These are phyloP conservation scores for Amanita molliuscula DNA, from an alignment of 768 basidiomycete genomes.

Conservation along the genomic window DNA sequence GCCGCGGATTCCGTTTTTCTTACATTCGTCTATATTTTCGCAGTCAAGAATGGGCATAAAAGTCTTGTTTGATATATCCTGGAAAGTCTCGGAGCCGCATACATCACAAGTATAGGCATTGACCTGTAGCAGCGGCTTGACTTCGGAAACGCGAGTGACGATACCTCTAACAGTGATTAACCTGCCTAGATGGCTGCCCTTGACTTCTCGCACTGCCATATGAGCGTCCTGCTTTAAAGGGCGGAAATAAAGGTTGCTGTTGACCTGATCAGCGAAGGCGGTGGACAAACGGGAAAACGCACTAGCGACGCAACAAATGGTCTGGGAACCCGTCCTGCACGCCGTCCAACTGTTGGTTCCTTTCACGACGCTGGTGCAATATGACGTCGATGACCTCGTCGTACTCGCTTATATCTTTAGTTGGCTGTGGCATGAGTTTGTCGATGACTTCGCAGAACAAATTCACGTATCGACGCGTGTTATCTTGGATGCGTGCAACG, in stretches of 20 bases:
- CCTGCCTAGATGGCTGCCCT: slow-evolving; percentile 76
- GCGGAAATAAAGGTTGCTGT: slow-evolving; percentile 89
- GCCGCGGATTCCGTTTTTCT: slow-evolving; percentile 78
- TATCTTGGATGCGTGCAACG: slow-evolving; percentile 68
- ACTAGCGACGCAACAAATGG: slow-evolving; percentile 93
- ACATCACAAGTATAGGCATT: slow-evolving; percentile 98
- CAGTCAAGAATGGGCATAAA: slow-evolving; percentile 88
- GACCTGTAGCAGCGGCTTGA: slow-evolving; percentile 93
- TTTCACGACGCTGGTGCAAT: slow-evolving; percentile 83
- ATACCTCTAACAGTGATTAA: slow-evolving; percentile 96
- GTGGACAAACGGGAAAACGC: slow-evolving; percentile 24
- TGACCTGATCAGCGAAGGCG: slow-evolving; percentile 9
- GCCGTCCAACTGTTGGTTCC: slow-evolving; percentile 74
- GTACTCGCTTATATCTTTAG: slow-evolving; percentile 80
- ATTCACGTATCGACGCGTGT: slow-evolving; percentile 82
- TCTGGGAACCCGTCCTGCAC: slow-evolving; percentile 77
- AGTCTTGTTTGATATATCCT: slow-evolving; percentile 87
- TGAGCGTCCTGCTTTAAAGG: slow-evolving; percentile 68
- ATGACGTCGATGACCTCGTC: slow-evolving; percentile 97
- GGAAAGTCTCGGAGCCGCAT: slow-evolving; percentile 97
- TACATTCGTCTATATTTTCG: slow-evolving; percentile 76
- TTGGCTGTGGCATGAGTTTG: slow-evolving; percentile 78
- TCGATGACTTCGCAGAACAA: slow-evolving; percentile 90
- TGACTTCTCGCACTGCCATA: slow-evolving; percentile 88
- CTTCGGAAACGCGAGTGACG: slow-evolving; percentile 96